Percentiles rank a stretch among this genome's conserved stretches.
Evolutionary conservation across 1,284 basidiomycete genomes (phyloP).

Genomic region (Pseudozyma thailandica): DNA sequence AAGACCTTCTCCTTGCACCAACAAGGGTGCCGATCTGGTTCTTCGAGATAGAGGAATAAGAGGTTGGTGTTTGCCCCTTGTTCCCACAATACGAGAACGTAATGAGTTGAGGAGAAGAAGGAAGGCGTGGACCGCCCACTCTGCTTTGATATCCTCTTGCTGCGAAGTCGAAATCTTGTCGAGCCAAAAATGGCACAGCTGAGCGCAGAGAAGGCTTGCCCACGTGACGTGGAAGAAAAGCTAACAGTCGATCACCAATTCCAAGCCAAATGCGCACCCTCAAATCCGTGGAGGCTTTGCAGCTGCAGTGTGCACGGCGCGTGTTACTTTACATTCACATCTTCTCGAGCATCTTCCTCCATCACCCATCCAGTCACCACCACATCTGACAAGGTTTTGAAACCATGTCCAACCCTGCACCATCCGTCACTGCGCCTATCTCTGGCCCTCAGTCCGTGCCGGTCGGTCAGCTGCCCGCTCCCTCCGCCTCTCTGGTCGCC

Average conservation of each 20-base stretch:
- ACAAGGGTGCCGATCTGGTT: constrained; percentile 46
- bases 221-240: not conserved
- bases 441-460: constrained; percentile 52
- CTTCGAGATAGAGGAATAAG: constrained; percentile 57
- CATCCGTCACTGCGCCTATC: constrained; percentile 54
- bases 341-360: not conserved
- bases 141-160: not conserved
- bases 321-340: constrained; percentile 12
- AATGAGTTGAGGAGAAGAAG: constrained; percentile 54
- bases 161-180: not conserved
- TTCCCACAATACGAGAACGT: constrained; percentile 59
- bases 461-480: constrained; percentile 44
- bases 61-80: constrained; percentile 37
- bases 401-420: constrained; percentile 31
- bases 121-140: not conserved
- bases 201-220: not conserved
- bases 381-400: not conserved
- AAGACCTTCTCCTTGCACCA: constrained; percentile 33
- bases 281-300: constrained; percentile 16
- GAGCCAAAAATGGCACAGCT: constrained; percentile 1
- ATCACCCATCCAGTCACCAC: not conserved
- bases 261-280: constrained; percentile 3
- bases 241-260: constrained; percentile 16
- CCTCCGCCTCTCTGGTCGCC: constrained; percentile 44
- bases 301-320: constrained; percentile 6